Base-by-base conservation (phyloP, 768 basidiomycete genomes). In the Cystoderma amianthinum region DNA sequence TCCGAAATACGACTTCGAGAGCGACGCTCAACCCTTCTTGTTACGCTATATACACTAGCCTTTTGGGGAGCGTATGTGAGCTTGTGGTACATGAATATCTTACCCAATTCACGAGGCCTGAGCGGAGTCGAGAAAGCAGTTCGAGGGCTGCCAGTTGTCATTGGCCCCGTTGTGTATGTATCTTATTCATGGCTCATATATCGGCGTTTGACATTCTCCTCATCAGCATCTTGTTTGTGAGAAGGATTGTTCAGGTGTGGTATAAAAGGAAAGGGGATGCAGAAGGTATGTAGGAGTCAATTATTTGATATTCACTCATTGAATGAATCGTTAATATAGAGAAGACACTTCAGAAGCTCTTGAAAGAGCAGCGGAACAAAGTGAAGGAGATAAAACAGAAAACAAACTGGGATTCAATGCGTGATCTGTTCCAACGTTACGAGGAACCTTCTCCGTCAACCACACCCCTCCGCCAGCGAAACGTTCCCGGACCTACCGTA, bases 311-410 rank as follows among this genome's bases (percentile, higher is more conserved):
- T 40, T 19, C 32, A 17, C 25, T 17, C 39, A 35, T 42, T 21
- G 7, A 32, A 21, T 34, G 18, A 32, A 32, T 46, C 18, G 1
- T 7, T 13, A n/a, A n/a, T 24, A 18, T 56, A 96, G 94, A 98
- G 62, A 85, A 79, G 58, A 79, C 80, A 2, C 70, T 98, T 13
- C 82, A 83, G 42, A 60, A 61, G 1, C 67, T 93, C 3, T 72
- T 85, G 55, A 84, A 82, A 54, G 69, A 84, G 53, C 91, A 94
- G 47, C 82, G 88, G 15, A 70, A 73, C 17, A 92, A 88, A 55
- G 76, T 99, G 25, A 92, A 95, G 48, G 94, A 96, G 50, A 89
- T 98, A 50, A 99, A 99, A 73, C 91, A 92, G 68, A 92, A 88
- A 59, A 97, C 94, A 2, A 95, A 97, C 51, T 99, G 89, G 61